Percentiles rank a stretch among this genome's conserved stretches.
Evolutionary conservation across 2,329 filamentous ascomycete genomes (phyloP).

Genomic region (Penicillium hesseltinei): DNA sequence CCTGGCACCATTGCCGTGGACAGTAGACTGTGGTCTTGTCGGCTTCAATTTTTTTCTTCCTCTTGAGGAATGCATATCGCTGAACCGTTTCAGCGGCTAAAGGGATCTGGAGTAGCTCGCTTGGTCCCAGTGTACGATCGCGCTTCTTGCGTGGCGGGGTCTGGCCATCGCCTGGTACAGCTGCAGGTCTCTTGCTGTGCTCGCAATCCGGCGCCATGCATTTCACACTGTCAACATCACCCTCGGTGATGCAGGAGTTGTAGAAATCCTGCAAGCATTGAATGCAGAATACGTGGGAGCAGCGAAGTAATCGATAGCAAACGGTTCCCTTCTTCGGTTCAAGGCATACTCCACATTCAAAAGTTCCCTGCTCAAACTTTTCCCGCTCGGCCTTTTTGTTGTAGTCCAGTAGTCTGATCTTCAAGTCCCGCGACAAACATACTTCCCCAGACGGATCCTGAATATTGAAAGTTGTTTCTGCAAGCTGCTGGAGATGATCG

Average conservation of each 20-base stretch:
- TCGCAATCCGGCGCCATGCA: constrained; percentile 80
- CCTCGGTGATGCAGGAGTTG: constrained; percentile 80
- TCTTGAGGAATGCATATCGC: constrained; percentile 84
- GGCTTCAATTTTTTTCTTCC: constrained; percentile 87
- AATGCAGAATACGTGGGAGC: constrained; percentile 87
- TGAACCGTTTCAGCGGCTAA: constrained; percentile 70
- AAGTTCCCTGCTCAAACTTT: constrained; percentile 79
- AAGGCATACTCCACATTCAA: constrained; percentile 82
- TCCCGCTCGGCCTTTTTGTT: constrained; percentile 71
- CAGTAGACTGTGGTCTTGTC: constrained; percentile 93
- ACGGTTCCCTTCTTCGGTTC: constrained; percentile 84
- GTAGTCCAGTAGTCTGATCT: constrained; percentile 73
- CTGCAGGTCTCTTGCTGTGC: constrained; percentile 51
- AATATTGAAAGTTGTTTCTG: constrained; percentile 56
- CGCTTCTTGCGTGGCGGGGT: constrained; percentile 54
- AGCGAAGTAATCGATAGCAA: constrained; percentile 80
- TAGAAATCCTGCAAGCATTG: constrained; percentile 89
- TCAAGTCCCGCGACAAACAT: constrained; percentile 51
- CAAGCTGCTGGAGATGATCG: constrained; percentile 58
- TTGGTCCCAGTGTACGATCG: constrained; percentile 71
- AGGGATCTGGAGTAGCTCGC: constrained; percentile 77
- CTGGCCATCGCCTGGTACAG: constrained; percentile 28
- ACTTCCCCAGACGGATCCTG: constrained; percentile 42
- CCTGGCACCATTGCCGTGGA: constrained; percentile 87
- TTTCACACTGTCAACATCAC: constrained; percentile 73